Evolutionary conservation across 2,329 filamentous ascomycete genomes (phyloP).

Genomic region (Nannizziopsis arthrosporioides): DNA sequence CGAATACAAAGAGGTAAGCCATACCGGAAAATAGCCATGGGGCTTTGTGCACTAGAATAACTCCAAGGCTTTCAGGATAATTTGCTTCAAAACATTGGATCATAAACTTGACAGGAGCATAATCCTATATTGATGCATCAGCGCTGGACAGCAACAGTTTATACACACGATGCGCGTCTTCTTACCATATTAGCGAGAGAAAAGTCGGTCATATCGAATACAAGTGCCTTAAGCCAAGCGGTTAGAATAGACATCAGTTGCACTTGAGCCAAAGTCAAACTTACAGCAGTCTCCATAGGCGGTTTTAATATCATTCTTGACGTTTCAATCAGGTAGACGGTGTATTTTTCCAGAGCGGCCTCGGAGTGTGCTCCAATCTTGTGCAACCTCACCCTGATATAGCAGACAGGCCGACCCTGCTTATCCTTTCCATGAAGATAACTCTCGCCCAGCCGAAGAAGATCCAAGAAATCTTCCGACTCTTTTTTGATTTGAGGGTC

Average conservation of each 20-base stretch:
- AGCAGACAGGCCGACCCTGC: slow-evolving; percentile 70
- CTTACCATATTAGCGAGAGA: slow-evolving; percentile 84
- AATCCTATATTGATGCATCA: slow-evolving; percentile 50
- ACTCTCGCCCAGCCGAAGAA: slow-evolving; percentile 83
- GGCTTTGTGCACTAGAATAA: slow-evolving; percentile 86
- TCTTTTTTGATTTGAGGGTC: slow-evolving; percentile 54
- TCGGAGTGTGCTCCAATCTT: slow-evolving; percentile 70
- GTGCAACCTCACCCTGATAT: slow-evolving; percentile 73
- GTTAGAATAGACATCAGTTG: slow-evolving; percentile 17
- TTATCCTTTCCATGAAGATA: slow-evolving; percentile 83
- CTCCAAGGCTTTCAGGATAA: slow-evolving; percentile 84
- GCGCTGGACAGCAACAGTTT: slow-evolving; percentile 14
- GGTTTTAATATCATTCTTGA: slow-evolving; percentile 68
- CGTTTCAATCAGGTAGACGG: slow-evolving; percentile 88
- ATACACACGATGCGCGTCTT: slow-evolving; percentile 7
- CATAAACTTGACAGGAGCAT: slow-evolving; percentile 95
- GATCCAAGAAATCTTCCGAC: slow-evolving; percentile 65
- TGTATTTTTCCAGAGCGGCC: slow-evolving; percentile 73
- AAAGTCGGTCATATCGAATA: slow-evolving; percentile 95
- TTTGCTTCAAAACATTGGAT: slow-evolving; percentile 99
- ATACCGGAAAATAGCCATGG: slow-evolving; percentile 91
- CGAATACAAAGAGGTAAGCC: slow-evolving; percentile 18
- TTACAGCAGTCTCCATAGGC: slow-evolving; percentile 82
- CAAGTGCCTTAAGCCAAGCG: slow-evolving; percentile 52
- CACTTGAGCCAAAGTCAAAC: slow-evolving; percentile 28